phyloP scores from a whole-genome alignment of 768 basidiomycete genomes.

The Amanita thiersii region DNA sequence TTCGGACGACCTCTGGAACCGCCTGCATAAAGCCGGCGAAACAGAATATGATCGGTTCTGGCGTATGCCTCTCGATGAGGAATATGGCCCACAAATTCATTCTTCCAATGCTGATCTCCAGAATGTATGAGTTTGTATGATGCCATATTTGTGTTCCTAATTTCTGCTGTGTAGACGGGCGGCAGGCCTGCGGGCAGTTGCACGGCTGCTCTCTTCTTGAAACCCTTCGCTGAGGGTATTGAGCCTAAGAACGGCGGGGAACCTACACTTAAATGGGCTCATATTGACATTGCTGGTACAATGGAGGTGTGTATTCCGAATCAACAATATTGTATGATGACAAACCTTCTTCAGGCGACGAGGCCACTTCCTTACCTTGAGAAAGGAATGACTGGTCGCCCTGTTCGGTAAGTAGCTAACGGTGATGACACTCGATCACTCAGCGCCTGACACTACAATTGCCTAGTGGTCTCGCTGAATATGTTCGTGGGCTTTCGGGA shows the following conservation, averaged over 20 bases:
- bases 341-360: constrained; percentile 28
- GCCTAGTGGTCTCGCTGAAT: constrained; percentile 31
- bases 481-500: constrained; percentile 24
- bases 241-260: constrained; percentile 51
- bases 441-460: neutral
- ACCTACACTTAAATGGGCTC: constrained; percentile 70
- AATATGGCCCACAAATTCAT: constrained; percentile 69
- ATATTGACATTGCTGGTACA: constrained; percentile 74
- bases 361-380: constrained; percentile 54
- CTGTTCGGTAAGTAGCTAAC: constrained; percentile 49
- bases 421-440: neutral
- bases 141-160: neutral
- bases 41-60: constrained; percentile 78
- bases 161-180: constrained; percentile 40
- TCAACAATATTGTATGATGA: neutral
- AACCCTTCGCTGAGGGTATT: constrained; percentile 71
- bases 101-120: constrained; percentile 75
- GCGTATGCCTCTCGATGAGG: constrained; percentile 86
- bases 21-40: constrained; percentile 62
- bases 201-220: constrained; percentile 85
- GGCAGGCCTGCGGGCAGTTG: constrained; percentile 65
- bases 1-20: constrained; percentile 67
- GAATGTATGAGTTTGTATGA: constrained; percentile 38
- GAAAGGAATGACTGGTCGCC: constrained; percentile 74
- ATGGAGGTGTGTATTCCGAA: constrained; percentile 51